A percentile compares a stretch with the other conserved stretches of the same genome.
phyloP scores from a whole-genome alignment of 208 protist species.

The Trypanosoma lewisi region DNA sequence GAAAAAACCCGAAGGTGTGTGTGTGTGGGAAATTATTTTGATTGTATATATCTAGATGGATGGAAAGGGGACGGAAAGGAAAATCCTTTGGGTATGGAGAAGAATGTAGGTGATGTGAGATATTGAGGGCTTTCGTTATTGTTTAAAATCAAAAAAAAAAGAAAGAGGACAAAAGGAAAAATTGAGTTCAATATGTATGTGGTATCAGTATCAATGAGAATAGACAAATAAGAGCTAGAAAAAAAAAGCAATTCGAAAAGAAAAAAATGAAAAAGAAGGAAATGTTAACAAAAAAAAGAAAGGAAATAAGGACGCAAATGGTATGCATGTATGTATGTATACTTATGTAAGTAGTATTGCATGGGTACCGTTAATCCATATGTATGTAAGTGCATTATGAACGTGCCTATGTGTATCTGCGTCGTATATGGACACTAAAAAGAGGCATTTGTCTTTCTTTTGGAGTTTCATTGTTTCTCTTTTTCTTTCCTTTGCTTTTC shows the following conservation, averaged over 20 bases:
- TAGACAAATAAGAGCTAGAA: constrained; percentile 1
- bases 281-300: constrained; percentile 20
- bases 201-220: neutral
- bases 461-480: neutral
- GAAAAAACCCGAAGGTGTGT: too few relatives aligned
- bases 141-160: too few relatives aligned
- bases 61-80: too few relatives aligned
- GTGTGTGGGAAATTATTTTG: too few relatives aligned
- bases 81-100: too few relatives aligned
- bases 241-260: constrained; percentile 6
- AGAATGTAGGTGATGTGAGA: too few relatives aligned
- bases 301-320: constrained; percentile 10
- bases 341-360: too few relatives aligned
- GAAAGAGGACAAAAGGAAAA: neutral
- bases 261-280: neutral
- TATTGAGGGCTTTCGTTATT: too few relatives aligned
- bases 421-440: neutral
- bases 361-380: neutral
- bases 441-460: constrained; percentile 5
- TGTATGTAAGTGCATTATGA: too few relatives aligned
- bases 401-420: constrained; percentile 10
- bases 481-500: neutral
- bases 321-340: too few relatives aligned
- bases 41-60: too few relatives aligned
- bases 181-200: too few relatives aligned